Evolutionary conservation across 1,284 basidiomycete species (phyloP).

Genomic region (Ustilago nuda): DNA sequence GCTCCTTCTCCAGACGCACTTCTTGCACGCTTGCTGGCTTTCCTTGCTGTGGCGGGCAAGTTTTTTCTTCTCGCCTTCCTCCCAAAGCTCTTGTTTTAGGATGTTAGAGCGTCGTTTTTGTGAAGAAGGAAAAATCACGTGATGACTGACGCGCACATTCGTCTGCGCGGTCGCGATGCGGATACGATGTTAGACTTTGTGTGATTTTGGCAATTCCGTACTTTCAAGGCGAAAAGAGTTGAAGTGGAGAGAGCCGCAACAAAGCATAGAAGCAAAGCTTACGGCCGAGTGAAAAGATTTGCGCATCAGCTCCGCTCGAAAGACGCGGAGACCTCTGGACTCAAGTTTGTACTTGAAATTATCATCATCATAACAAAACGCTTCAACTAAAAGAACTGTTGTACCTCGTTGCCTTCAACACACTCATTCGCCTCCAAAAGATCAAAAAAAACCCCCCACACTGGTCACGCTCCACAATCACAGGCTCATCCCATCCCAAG

Average conservation of each 20-base stretch:
- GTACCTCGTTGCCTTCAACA: slow-evolving; percentile 19
- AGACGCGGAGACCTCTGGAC: no score
- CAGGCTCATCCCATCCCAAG: not conserved
- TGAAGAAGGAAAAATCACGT: slow-evolving; percentile 9
- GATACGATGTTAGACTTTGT: slow-evolving; percentile 2
- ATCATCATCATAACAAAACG: no score
- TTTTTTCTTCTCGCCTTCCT: slow-evolving; percentile 24
- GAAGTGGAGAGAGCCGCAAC: no score
- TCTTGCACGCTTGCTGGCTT: not conserved
- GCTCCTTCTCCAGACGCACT: not conserved
- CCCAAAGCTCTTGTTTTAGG: not conserved
- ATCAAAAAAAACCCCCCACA: slow-evolving; percentile 7
- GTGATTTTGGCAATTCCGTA: not conserved
- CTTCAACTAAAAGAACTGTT: slow-evolving; percentile 1
- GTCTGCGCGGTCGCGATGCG: not conserved
- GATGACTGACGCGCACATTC: slow-evolving; percentile 16
- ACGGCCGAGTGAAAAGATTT: no score
- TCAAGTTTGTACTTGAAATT: no score
- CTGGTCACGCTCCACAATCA: slow-evolving; percentile 28
- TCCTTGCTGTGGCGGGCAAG: slow-evolving; percentile 14
- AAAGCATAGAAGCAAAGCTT: no score
- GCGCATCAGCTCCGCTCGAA: no score
- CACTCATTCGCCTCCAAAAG: not conserved
- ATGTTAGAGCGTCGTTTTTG: slow-evolving; percentile 16
- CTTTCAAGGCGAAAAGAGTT: not conserved